phyloP scores from a whole-genome alignment of 306 rosid genomes.

The Dalbergia cultrata region DNA sequence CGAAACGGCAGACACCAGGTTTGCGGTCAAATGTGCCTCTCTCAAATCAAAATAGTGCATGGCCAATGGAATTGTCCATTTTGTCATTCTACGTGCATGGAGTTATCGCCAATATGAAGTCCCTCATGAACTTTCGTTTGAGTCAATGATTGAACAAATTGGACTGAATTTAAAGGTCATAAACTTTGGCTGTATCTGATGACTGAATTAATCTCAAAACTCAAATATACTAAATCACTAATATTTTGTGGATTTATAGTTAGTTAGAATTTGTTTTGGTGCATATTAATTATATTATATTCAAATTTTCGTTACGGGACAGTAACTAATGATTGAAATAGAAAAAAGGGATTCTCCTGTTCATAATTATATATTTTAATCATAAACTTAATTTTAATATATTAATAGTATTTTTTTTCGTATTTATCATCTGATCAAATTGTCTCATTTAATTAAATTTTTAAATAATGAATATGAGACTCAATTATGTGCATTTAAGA shows the following conservation, averaged over 20 bases:
- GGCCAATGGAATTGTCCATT: background rate
- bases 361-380: too few species aligned
- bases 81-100: background rate
- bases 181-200: background rate
- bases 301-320: background rate
- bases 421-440: too few species aligned
- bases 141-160: slow-evolving; percentile 3
- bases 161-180: background rate
- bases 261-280: background rate
- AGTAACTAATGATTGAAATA: too few species aligned
- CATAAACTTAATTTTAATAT: too few species aligned
- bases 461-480: too few species aligned
- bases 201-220: background rate
- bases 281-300: background rate
- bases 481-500: too few species aligned
- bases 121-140: background rate
- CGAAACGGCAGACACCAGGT: background rate
- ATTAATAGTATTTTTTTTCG: too few species aligned
- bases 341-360: too few species aligned
- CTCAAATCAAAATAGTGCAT: background rate
- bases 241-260: background rate
- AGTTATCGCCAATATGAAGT: background rate
- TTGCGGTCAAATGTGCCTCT: background rate
- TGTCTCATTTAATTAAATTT: too few species aligned
- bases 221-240: background rate